These are phyloP conservation scores for Spathaspora sp. DNA, from an alignment of 805 yeast genomes.

Conservation along the genomic window DNA sequence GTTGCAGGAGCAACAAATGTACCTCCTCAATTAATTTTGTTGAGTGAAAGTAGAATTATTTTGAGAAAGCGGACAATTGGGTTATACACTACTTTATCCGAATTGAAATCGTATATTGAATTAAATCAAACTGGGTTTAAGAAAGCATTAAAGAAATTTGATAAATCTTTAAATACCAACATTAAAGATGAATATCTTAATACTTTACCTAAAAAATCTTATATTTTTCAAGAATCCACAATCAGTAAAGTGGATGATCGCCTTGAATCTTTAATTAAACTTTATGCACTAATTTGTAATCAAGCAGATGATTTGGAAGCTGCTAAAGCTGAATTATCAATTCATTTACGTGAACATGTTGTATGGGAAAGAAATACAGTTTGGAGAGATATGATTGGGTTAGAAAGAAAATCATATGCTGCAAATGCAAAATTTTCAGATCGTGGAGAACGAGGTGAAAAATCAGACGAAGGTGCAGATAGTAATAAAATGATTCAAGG, in stretches of 20 bases:
- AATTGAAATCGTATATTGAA: constrained; percentile 48
- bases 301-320: constrained; percentile 39
- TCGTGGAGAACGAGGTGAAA: constrained; percentile 9
- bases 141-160: constrained; percentile 52
- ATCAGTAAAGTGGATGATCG: constrained; percentile 26
- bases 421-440: constrained; percentile 36
- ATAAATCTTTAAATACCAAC: constrained; percentile 44
- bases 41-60: constrained; percentile 49
- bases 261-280: constrained; percentile 28
- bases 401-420: constrained; percentile 80
- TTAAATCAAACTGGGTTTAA: constrained; percentile 51
- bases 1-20: constrained; percentile 14
- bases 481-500: constrained; percentile 5
- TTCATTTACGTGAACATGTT: constrained; percentile 52
- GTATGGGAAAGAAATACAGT: constrained; percentile 56
- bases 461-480: constrained; percentile 11
- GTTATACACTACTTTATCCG: constrained; percentile 42
- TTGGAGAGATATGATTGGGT: constrained; percentile 55
- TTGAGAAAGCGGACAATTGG: constrained; percentile 45
- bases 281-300: constrained; percentile 36
- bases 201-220: constrained; percentile 41
- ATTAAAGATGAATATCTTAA: constrained; percentile 41
- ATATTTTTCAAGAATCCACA: constrained; percentile 36
- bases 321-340: constrained; percentile 53
- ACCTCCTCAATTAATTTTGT: constrained; percentile 30